A percentile compares a stretch with the other conserved stretches of the same genome.
These are phyloP conservation scores for Botrytis sinoallii DNA, from an alignment of 2,329 filamentous ascomycete genomes.

Conservation along the genomic window DNA sequence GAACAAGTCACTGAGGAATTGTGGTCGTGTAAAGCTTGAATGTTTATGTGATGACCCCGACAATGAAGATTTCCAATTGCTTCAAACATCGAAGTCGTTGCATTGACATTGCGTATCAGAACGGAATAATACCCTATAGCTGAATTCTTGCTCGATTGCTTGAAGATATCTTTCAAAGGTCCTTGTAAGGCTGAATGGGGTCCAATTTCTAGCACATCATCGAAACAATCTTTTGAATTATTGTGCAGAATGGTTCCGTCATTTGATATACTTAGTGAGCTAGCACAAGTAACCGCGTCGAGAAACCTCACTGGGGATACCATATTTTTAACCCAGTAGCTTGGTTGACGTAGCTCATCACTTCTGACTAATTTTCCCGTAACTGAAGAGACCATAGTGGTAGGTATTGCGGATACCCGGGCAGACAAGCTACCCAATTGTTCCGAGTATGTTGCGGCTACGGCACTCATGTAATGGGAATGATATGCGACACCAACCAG, in stretches of 20 bases:
- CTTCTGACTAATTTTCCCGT: not conserved
- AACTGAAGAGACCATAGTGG: not conserved
- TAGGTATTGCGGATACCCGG: too few relatives aligned
- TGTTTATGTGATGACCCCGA: not conserved
- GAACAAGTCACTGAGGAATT: too few relatives aligned
- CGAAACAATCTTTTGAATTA: not conserved
- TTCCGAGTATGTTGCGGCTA: not conserved
- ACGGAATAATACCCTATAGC: not conserved
- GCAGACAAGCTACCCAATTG: not conserved
- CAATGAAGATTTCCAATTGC: conserved; percentile 1
- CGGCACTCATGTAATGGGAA: conserved; percentile 21
- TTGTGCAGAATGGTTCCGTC: not conserved
- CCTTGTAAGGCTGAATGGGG: conserved; percentile 22
- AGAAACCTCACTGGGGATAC: conserved; percentile 44
- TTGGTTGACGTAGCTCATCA: conserved; percentile 14
- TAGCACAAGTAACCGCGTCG: not conserved
- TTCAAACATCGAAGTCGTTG: not conserved
- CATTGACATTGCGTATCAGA: not conserved
- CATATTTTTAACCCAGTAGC: conserved; percentile 48
- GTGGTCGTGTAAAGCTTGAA: not conserved
- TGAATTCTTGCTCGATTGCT: not conserved
- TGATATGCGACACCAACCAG: conserved; percentile 9
- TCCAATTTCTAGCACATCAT: conserved; percentile 21
- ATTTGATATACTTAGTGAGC: not conserved
- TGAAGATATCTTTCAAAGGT: conserved; percentile 12